Conservation (phyloP, 108 stramenopile genomes). For the Fistulifera solaris region DNA sequence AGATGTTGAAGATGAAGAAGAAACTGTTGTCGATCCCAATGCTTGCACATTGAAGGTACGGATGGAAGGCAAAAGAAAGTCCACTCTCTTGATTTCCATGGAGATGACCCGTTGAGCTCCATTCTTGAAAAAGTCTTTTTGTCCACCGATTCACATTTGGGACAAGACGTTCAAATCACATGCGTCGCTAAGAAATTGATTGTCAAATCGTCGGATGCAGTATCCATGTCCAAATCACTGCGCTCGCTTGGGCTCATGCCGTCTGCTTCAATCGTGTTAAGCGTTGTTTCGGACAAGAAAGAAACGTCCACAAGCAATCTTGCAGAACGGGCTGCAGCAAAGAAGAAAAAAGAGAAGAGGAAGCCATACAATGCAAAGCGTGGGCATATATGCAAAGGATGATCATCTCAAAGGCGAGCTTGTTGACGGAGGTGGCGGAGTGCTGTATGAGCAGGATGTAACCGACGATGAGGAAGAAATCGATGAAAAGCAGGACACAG, state of each 20-base stretch:
- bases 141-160: neutral
- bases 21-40: conserved; percentile 30
- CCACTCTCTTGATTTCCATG: conserved; percentile 42
- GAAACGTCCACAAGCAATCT: conserved; percentile 22
- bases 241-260: conserved; percentile 46
- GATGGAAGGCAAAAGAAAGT: conserved; percentile 66
- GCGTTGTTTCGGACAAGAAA: conserved; percentile 25
- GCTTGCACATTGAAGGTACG: conserved; percentile 46
- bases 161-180: conserved; percentile 59
- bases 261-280: conserved; percentile 54
- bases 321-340: conserved; percentile 46
- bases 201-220: conserved; percentile 52
- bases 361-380: conserved; percentile 83
- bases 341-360: conserved; percentile 52
- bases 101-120: conserved; percentile 38
- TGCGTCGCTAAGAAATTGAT: conserved; percentile 69
- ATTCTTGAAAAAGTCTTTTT: conserved; percentile 34
- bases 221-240: conserved; percentile 45
- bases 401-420: conserved; percentile 75
- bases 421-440: conserved; percentile 80
- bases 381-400: conserved; percentile 78
- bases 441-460: conserved; percentile 78
- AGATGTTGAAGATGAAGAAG: conserved; percentile 31
- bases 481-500: conserved; percentile 13
- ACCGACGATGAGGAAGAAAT: conserved; percentile 65